Evolutionary conservation across 495 filamentous ascomycete genomes (phyloP).

Genomic region (Lasiosphaeria miniovina): DNA sequence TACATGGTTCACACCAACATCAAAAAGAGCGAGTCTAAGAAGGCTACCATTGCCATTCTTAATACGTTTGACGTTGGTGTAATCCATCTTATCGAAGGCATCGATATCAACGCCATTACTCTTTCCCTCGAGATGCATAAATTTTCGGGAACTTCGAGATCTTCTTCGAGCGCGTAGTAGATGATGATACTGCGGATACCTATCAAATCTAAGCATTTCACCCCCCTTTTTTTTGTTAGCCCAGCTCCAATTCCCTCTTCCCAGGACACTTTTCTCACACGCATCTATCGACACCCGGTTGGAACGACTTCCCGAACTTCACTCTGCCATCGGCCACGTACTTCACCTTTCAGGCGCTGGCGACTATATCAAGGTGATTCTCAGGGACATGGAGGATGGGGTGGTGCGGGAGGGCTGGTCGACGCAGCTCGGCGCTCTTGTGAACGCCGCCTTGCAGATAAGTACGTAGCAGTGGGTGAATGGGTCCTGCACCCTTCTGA

Average conservation of each 20-base stretch:
- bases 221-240: not conserved
- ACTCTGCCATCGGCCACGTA: conserved; percentile 30
- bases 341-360: conserved; percentile 30
- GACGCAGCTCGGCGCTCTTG: no score
- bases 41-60: conserved; percentile 20
- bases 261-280: conserved; percentile 7
- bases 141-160: conserved; percentile 14
- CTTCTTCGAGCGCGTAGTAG: conserved; percentile 12
- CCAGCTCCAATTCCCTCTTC: conserved; percentile 4
- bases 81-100: conserved; percentile 17
- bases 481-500: no score
- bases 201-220: conserved; percentile 22
- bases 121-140: conserved; percentile 14
- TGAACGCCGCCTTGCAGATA: no score
- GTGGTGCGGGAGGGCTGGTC: conserved; percentile 11
- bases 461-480: no score
- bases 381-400: conserved; percentile 20
- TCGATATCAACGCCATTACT: conserved; percentile 17
- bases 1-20: not conserved
- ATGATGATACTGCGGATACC: conserved; percentile 14
- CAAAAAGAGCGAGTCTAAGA: conserved; percentile 13
- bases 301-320: conserved; percentile 25
- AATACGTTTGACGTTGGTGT: conserved; percentile 21
- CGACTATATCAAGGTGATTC: conserved; percentile 25
- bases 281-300: conserved; percentile 27